Evolutionary conservation across 2,329 filamentous ascomycete genomes (phyloP).

Genomic region (Penicillium psychrosexuale): DNA sequence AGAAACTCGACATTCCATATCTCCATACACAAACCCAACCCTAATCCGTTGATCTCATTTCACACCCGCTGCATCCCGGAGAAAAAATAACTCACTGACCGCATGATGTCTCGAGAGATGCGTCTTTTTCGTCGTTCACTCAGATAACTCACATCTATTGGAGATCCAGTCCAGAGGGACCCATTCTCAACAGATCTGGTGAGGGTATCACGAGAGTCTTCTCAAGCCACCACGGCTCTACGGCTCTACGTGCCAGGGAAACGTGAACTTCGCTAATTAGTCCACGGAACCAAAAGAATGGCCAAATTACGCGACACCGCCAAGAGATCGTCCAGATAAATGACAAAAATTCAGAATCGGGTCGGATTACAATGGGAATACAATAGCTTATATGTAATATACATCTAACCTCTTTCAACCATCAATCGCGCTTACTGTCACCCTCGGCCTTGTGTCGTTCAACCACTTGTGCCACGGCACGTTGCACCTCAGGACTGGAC

Average conservation of each 20-base stretch:
- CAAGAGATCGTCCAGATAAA: not conserved
- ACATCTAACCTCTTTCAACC: not conserved
- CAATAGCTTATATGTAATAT: not conserved
- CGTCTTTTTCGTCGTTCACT: not conserved
- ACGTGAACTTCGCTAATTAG: not conserved
- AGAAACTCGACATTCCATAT: not conserved
- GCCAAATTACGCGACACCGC: constrained; percentile 5
- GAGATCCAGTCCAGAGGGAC: not conserved
- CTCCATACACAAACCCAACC: constrained; percentile 8
- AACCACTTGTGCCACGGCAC: constrained; percentile 69
- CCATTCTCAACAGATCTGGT: constrained; percentile 2
- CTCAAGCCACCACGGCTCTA: not conserved
- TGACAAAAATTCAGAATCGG: not conserved
- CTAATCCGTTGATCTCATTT: constrained; percentile 23
- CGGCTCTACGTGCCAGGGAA: not conserved
- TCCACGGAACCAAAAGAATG: not conserved
- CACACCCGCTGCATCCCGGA: constrained; percentile 20
- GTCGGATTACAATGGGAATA: not conserved
- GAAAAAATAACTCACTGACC: constrained; percentile 16
- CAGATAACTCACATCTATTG: not conserved
- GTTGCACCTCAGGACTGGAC: constrained; percentile 74
- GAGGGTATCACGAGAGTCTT: constrained; percentile 5
- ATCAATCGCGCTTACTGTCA: constrained; percentile 21
- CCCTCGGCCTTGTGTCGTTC: constrained; percentile 52
- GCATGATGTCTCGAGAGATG: constrained; percentile 4